Conservation (phyloP, 2,329 filamentous ascomycete genomes). For the Beauveria bassiana region DNA sequence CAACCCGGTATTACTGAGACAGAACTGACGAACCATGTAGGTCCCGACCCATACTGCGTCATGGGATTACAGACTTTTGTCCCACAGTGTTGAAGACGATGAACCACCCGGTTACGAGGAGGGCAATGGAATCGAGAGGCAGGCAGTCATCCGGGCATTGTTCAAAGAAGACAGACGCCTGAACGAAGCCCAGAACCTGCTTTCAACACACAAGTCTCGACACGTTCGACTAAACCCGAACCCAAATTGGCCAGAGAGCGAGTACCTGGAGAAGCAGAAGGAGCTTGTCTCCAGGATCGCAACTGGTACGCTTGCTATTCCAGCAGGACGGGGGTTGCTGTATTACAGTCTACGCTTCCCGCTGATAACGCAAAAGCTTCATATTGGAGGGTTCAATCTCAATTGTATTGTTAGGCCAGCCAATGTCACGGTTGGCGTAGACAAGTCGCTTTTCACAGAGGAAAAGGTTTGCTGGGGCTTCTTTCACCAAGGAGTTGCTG, state of each 20-base stretch:
- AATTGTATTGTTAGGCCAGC: conserved; percentile 87
- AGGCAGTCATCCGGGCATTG: conserved; percentile 74
- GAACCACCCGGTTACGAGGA: conserved; percentile 60
- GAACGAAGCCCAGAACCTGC: conserved; percentile 72
- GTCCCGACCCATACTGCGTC: conserved; percentile 56
- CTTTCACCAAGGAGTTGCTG: conserved; percentile 94
- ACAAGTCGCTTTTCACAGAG: conserved; percentile 79
- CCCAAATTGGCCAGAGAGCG: conserved; percentile 73
- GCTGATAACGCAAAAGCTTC: conserved; percentile 84
- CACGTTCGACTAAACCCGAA: conserved; percentile 69
- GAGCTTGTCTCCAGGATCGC: conserved; percentile 81
- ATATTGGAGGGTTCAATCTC: conserved; percentile 83
- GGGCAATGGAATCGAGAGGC: conserved; percentile 74
- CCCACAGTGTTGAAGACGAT: conserved; percentile 55
- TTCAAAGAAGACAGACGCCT: conserved; percentile 89
- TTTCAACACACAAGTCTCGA: conserved; percentile 79
- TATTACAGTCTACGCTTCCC: conserved; percentile 84
- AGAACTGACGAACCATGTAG: conserved; percentile 24
- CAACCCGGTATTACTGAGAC: background rate
- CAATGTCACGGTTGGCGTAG: conserved; percentile 88
- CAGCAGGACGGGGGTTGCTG: conserved; percentile 77
- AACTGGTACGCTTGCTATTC: conserved; percentile 78
- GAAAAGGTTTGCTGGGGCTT: conserved; percentile 98
- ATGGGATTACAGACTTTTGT: conserved; percentile 74
- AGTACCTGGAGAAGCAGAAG: conserved; percentile 88